phyloP scores from a whole-genome alignment of 345 rosid species.

The Salix koriyanagi region DNA sequence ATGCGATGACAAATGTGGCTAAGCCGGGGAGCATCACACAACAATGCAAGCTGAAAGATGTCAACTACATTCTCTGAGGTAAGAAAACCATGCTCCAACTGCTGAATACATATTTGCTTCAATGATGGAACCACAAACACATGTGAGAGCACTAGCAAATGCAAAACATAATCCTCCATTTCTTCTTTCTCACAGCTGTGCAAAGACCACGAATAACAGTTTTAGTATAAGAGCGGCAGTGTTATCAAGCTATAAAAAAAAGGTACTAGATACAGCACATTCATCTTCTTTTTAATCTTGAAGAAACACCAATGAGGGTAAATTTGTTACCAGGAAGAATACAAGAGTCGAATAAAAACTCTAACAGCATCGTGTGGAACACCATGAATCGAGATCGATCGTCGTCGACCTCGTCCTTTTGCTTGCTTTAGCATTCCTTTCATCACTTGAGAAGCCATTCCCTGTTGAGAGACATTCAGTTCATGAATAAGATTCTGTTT shows the following conservation, averaged over 20 bases:
- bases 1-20: slow-evolving; percentile 59
- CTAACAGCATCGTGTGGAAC: slow-evolving; percentile 69
- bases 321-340: slow-evolving; percentile 64
- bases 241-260: too few species aligned
- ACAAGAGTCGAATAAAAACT: slow-evolving; percentile 69
- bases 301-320: background rate
- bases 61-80: slow-evolving; percentile 66
- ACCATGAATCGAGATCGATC: slow-evolving; percentile 57
- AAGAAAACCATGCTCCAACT: slow-evolving; percentile 62
- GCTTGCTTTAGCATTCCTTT: slow-evolving; percentile 71
- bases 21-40: slow-evolving; percentile 78
- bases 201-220: slow-evolving; percentile 8
- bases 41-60: slow-evolving; percentile 73
- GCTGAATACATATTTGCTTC: slow-evolving; percentile 59
- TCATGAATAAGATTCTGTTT: background rate
- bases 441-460: slow-evolving; percentile 72
- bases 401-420: slow-evolving; percentile 38
- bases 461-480: slow-evolving; percentile 36
- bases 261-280: too few species aligned
- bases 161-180: slow-evolving; percentile 55
- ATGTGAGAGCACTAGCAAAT: slow-evolving; percentile 73
- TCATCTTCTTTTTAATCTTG: background rate
- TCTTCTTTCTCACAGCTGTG: slow-evolving; percentile 69
- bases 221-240: slow-evolving; percentile 5
- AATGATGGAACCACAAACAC: slow-evolving; percentile 58